A percentile compares a stretch with the other conserved stretches of the same genome.
These are phyloP conservation scores for Geotrichum klebahnii DNA, from an alignment of 1,139 yeast genomes.

Conservation along the genomic window DNA sequence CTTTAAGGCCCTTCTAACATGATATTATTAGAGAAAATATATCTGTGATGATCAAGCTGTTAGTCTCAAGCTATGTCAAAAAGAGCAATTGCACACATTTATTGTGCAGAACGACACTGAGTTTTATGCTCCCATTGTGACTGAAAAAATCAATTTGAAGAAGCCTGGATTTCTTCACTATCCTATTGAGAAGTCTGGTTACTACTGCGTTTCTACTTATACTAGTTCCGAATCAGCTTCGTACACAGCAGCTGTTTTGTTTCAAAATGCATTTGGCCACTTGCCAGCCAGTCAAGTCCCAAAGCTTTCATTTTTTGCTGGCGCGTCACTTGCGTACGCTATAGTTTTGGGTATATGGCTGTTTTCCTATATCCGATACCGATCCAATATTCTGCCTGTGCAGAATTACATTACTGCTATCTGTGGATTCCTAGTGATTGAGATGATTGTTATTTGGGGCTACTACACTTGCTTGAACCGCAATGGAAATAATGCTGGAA, in stretches of 20 bases:
- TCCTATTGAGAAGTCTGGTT: constrained; percentile 70
- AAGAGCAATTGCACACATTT: constrained; percentile 56
- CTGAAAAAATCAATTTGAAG: constrained; percentile 51
- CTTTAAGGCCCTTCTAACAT: constrained; percentile 20
- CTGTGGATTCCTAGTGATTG: constrained; percentile 75
- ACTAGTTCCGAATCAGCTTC: constrained; percentile 42
- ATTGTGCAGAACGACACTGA: constrained; percentile 46
- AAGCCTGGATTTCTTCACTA: constrained; percentile 64
- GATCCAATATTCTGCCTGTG: constrained; percentile 82
- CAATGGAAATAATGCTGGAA: constrained; percentile 55
- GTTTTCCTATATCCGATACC: constrained; percentile 79
- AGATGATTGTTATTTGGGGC: constrained; percentile 86
- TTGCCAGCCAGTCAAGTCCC: constrained; percentile 89
- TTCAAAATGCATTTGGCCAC: constrained; percentile 88
- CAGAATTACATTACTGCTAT: constrained; percentile 87
- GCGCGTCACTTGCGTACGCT: constrained; percentile 76
- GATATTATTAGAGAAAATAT: constrained; percentile 43
- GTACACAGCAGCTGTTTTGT: constrained; percentile 64
- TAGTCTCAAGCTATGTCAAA: constrained; percentile 52
- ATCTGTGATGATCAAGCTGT: constrained; percentile 76
- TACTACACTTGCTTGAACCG: constrained; percentile 81
- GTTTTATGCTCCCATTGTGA: constrained; percentile 54
- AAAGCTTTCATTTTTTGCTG: constrained; percentile 82
- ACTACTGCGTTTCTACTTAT: constrained; percentile 80
- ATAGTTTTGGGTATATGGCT: constrained; percentile 77